These are phyloP conservation scores for Xylaria castorea DNA, from an alignment of 495 filamentous ascomycete species.

Conservation along the genomic window DNA sequence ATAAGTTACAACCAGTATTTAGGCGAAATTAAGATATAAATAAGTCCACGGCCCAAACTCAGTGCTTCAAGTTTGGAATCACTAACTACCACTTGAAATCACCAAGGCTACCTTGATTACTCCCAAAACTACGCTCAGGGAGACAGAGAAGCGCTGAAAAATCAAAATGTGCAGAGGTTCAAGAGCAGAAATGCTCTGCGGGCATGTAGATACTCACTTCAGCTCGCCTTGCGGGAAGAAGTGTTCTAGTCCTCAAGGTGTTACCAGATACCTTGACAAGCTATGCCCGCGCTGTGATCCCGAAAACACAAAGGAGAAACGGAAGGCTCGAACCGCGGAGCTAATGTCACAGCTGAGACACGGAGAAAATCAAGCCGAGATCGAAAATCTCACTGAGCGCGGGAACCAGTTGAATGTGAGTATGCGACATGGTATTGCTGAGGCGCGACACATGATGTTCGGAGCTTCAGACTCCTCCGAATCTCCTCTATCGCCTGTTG, in stretches of 20 bases:
- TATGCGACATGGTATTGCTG: not conserved
- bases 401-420: not conserved
- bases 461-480: not conserved
- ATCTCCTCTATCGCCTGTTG: not conserved
- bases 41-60: not conserved
- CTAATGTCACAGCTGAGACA: not conserved
- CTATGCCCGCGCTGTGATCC: not conserved
- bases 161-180: not conserved
- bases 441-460: not conserved
- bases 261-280: not conserved
- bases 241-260: not conserved
- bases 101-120: not conserved
- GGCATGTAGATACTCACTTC: conserved; percentile 1
- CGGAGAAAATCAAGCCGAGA: not conserved
- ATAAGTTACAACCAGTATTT: not conserved
- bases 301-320: not conserved
- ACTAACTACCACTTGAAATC: not conserved
- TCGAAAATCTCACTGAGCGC: not conserved
- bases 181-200: not conserved
- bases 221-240: conserved; percentile 1
- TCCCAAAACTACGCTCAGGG: not conserved
- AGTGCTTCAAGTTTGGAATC: not conserved
- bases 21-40: not conserved
- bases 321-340: not conserved
- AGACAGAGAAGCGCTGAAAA: no score